A percentile compares a stretch with the other conserved stretches of the same genome.
These are phyloP conservation scores for Neurospora sp. DNA, from an alignment of 2,329 filamentous ascomycete species.

Conservation along the genomic window DNA sequence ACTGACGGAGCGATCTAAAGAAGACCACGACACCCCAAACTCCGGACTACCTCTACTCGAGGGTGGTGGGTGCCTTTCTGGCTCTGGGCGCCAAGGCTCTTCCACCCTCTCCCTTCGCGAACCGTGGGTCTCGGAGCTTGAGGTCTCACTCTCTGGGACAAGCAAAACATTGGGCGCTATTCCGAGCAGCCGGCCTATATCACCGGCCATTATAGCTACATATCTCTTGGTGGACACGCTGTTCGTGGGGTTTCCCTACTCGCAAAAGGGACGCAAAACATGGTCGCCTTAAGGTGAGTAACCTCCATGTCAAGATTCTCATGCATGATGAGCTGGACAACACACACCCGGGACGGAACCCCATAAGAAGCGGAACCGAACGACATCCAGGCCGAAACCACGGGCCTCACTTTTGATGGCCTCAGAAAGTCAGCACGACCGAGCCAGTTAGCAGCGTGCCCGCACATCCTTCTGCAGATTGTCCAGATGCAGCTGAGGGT, in stretches of 20 bases:
- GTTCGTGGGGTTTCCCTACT: background rate
- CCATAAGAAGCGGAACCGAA: background rate
- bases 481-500: background rate
- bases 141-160: background rate
- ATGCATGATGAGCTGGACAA: constrained; percentile 30
- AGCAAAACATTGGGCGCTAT: background rate
- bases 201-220: background rate
- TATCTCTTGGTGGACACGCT: background rate
- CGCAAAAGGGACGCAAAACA: background rate
- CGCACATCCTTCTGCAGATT: background rate
- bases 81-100: no score
- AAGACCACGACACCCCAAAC: background rate
- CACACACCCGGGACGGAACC: background rate
- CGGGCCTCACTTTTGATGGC: background rate
- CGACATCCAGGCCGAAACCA: background rate
- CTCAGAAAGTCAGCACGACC: background rate
- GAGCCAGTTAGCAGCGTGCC: background rate
- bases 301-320: constrained; percentile 10
- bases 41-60: background rate
- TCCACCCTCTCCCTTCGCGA: background rate
- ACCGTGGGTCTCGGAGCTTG: background rate
- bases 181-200: background rate
- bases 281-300: background rate
- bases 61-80: no score
- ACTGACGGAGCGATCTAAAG: background rate